phyloP scores from a whole-genome alignment of 2,329 filamentous ascomycete genomes.

The Xylariales sp. region DNA sequence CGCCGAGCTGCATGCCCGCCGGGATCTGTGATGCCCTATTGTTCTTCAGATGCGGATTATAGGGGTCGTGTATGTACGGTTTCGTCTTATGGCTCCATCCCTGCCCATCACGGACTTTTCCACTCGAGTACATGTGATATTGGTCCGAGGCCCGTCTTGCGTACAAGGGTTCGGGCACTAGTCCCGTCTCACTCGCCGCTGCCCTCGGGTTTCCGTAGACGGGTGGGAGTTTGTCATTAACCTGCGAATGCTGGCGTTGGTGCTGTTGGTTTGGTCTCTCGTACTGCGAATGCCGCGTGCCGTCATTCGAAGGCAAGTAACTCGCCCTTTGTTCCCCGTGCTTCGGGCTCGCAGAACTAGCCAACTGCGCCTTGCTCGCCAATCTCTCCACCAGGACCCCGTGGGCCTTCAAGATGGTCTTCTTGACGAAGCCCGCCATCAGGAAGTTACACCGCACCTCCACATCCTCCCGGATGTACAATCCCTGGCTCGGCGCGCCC shows the following conservation, averaged over 20 bases:
- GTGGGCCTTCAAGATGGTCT: conserved; percentile 75
- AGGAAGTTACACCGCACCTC: conserved; percentile 77
- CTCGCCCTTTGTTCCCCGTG: conserved; percentile 1
- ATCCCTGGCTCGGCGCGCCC: conserved; percentile 59
- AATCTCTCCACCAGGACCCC: conserved; percentile 63
- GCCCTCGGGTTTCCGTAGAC: conserved; percentile 7
- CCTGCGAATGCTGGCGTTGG: not conserved
- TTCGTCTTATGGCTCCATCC: not conserved
- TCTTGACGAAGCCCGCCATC: conserved; percentile 73
- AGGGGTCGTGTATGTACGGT: conserved; percentile 6
- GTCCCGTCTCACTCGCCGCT: conserved; percentile 10
- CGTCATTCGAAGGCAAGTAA: not conserved
- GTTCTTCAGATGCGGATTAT: conserved; percentile 1
- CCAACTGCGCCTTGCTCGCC: conserved; percentile 22
- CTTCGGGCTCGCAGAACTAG: conserved; percentile 28
- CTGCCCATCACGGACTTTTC: not conserved
- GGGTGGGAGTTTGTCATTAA: not conserved
- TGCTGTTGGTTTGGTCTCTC: not conserved
- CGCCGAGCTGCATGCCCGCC: not conserved
- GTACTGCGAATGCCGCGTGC: not conserved
- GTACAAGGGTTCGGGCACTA: conserved; percentile 3
- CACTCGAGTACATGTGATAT: not conserved
- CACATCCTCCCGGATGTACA: conserved; percentile 82
- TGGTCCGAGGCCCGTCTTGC: conserved; percentile 3
- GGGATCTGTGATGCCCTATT: not conserved